Percentiles rank a stretch among this genome's conserved stretches.
Evolutionary conservation across 495 filamentous ascomycete species (phyloP).

Genomic region (Lophiostoma macrostomum): DNA sequence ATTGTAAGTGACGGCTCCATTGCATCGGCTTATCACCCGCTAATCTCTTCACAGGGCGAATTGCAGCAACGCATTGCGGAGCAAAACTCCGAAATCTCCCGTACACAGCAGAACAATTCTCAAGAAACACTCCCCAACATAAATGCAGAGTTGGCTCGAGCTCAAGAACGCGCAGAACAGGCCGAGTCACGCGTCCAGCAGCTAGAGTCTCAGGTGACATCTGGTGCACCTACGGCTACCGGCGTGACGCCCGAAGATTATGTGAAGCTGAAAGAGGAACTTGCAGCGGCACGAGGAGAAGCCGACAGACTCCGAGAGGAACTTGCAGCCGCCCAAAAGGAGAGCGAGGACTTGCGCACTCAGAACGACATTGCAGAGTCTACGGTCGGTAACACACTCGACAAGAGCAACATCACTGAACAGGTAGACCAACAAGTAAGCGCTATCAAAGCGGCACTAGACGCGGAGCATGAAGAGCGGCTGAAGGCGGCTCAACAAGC

Average conservation of each 20-base stretch:
- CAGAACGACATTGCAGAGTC: constrained; percentile 32
- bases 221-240: neutral
- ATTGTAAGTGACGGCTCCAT: constrained; percentile 30
- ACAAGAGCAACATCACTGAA: neutral
- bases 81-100: too few relatives aligned
- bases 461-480: neutral
- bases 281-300: too few relatives aligned
- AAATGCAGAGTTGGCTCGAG: constrained; percentile 17
- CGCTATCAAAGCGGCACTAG: neutral
- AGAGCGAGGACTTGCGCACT: constrained; percentile 43
- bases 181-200: constrained; percentile 14
- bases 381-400: constrained; percentile 1
- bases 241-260: constrained; percentile 34
- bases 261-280: constrained; percentile 44
- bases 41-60: constrained; percentile 30
- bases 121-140: too few relatives aligned
- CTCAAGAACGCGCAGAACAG: constrained; percentile 5
- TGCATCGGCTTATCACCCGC: neutral
- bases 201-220: constrained; percentile 11
- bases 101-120: too few relatives aligned
- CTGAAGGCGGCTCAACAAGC: neutral
- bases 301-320: too few relatives aligned
- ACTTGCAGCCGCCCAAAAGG: constrained; percentile 45
- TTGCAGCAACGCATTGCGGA: constrained; percentile 33
- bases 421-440: neutral